A percentile compares a stretch with the other conserved stretches of the same genome.
phyloP scores from a whole-genome alignment of 495 filamentous ascomycete genomes.

The Delitschia confertaspora region DNA sequence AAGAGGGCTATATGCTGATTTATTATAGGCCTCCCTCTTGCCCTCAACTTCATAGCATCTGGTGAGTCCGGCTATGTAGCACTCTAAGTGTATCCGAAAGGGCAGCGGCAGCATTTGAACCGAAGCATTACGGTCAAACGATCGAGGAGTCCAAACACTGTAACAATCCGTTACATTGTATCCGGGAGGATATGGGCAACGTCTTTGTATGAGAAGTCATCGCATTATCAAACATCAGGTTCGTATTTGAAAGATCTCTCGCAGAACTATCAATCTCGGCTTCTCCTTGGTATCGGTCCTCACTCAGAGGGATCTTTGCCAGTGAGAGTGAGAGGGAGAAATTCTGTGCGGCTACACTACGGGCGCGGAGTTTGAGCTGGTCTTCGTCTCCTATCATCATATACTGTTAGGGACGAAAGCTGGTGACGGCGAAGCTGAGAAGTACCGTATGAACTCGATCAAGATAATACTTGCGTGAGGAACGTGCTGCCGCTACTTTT shows the following conservation, averaged over 20 bases:
- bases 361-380: conserved; percentile 54
- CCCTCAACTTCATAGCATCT: conserved; percentile 74
- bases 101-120: conserved; percentile 39
- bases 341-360: conserved; percentile 67
- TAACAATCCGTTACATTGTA: too few species aligned
- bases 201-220: too few species aligned
- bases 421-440: conserved; percentile 61
- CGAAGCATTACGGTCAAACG: too few species aligned
- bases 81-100: conserved; percentile 11
- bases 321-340: conserved; percentile 3
- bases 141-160: too few species aligned
- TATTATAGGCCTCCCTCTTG: conserved; percentile 55
- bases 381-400: not conserved
- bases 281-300: not conserved
- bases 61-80: conserved; percentile 52
- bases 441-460: conserved; percentile 86
- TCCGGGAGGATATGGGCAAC: too few species aligned
- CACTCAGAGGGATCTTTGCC: not conserved
- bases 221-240: conserved; percentile 16
- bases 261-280: conserved; percentile 3
- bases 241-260: conserved; percentile 30
- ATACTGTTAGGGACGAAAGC: conserved; percentile 32
- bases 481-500: conserved; percentile 74
- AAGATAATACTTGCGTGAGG: conserved; percentile 94
- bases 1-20: conserved; percentile 1